These are phyloP conservation scores for Ceratobasidium sp. DNA, from an alignment of 1,284 basidiomycete genomes.

Conservation along the genomic window DNA sequence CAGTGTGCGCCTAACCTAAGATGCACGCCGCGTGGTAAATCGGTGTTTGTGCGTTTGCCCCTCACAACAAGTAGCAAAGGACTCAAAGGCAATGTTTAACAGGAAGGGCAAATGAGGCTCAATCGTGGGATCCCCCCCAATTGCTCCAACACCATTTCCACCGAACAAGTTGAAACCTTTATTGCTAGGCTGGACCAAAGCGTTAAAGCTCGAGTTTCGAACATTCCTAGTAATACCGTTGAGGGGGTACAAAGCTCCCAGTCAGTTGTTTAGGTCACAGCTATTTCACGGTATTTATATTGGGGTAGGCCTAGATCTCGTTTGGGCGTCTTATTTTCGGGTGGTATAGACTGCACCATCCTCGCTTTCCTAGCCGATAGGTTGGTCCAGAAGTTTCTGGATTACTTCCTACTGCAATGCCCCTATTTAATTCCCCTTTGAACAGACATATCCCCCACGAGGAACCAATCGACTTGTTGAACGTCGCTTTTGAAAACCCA, in stretches of 20 bases:
- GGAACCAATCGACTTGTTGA: conserved; percentile 93
- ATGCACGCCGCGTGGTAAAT: conserved; percentile 26
- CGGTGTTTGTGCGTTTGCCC: conserved; percentile 6
- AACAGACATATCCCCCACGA: conserved; percentile 71
- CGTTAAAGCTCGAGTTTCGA: conserved; percentile 58
- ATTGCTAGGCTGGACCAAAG: conserved; percentile 54
- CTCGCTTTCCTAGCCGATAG: conserved; percentile 82
- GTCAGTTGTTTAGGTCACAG: background rate
- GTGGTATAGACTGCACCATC: conserved; percentile 93
- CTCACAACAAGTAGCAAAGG: conserved; percentile 51
- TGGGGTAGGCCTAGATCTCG: conserved; percentile 52
- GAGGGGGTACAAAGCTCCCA: background rate
- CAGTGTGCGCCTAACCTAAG: conserved; percentile 25
- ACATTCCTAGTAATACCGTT: conserved; percentile 55
- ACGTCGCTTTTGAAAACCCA: conserved; percentile 96
- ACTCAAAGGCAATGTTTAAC: conserved; percentile 59
- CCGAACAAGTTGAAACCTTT: conserved; percentile 52
- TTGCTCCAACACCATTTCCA: background rate
- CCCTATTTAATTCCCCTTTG: background rate
- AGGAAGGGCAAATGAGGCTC: conserved; percentile 41
- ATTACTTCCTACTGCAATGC: conserved; percentile 1
- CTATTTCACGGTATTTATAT: background rate
- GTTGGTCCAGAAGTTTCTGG: conserved; percentile 57
- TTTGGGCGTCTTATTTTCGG: conserved; percentile 92
- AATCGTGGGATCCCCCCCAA: conserved; percentile 39